Percentiles rank a stretch among this genome's conserved stretches.
Conservation (phyloP, 176 grass and related monocot species). For the Oryza australiensis region DNA sequence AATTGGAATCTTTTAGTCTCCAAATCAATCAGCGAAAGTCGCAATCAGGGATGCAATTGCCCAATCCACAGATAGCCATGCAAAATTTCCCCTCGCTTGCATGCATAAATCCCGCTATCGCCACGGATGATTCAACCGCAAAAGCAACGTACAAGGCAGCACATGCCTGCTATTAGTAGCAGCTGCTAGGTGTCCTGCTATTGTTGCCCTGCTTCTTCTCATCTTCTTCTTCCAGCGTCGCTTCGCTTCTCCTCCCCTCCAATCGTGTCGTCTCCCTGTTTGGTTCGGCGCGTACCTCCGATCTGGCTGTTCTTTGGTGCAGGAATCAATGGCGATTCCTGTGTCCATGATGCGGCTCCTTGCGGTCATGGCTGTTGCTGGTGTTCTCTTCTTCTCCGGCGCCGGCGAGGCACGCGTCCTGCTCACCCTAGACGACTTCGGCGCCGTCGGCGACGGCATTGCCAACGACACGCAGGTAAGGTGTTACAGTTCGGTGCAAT, state of each 20-base stretch:
- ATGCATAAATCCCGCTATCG: conserved; percentile 21
- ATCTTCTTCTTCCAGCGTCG: not conserved
- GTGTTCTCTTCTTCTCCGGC: not conserved
- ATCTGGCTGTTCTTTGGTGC: not conserved
- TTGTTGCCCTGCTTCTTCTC: not conserved
- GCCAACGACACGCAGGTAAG: conserved; percentile 59
- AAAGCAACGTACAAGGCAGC: conserved; percentile 10
- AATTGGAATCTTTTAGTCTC: not conserved
- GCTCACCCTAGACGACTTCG: conserved; percentile 60
- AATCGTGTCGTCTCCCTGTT: not conserved
- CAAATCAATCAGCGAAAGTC: not conserved
- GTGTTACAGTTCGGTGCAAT: not conserved
- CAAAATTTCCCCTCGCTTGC: not conserved
- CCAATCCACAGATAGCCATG: not conserved
- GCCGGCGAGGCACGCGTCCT: conserved; percentile 34
- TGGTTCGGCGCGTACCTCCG: not conserved
- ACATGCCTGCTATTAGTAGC: conserved; percentile 13
- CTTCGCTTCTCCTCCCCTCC: not conserved
- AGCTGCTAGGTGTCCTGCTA: conserved; percentile 19
- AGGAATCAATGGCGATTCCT: not conserved
- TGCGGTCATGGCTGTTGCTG: not conserved
- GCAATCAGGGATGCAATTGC: not conserved
- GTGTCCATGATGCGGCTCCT: not conserved
- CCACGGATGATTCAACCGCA: not conserved
- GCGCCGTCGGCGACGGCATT: conserved; percentile 63